Percentiles rank a stretch among this genome's conserved stretches.
Conservation (phyloP, 352 stramenopile species). For the Phytophthora ohioensis region DNA sequence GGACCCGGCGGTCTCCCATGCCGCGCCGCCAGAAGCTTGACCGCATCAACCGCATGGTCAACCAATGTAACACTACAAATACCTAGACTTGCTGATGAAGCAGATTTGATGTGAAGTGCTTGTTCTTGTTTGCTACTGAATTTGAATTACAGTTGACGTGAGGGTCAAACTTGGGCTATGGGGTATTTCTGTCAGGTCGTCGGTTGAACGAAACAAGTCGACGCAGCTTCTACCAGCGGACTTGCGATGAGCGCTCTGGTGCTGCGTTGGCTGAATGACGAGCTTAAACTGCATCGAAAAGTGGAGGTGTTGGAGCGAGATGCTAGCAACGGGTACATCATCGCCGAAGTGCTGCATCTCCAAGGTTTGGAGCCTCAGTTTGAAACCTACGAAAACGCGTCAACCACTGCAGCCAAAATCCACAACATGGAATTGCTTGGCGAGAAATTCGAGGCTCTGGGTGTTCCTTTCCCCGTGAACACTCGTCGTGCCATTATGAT, state of each 20-base stretch:
- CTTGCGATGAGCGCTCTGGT: slow-evolving; percentile 63
- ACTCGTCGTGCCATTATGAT: slow-evolving; percentile 69
- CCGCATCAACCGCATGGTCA: slow-evolving; percentile 76
- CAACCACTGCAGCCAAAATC: slow-evolving; percentile 49
- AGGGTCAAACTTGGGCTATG: background rate
- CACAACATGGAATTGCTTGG: slow-evolving; percentile 71
- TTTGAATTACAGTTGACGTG: background rate
- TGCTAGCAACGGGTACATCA: slow-evolving; percentile 73
- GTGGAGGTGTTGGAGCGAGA: slow-evolving; percentile 68
- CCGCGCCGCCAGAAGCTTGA: slow-evolving; percentile 69
- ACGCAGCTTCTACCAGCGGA: background rate
- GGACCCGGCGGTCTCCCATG: slow-evolving; percentile 62
- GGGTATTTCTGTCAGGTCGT: slow-evolving; percentile 41
- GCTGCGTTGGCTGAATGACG: slow-evolving; percentile 74
- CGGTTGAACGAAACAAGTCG: slow-evolving; percentile 21
- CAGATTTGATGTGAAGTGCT: slow-evolving; percentile 13
- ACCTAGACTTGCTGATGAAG: slow-evolving; percentile 36
- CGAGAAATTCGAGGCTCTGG: slow-evolving; percentile 44
- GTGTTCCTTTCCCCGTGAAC: slow-evolving; percentile 52
- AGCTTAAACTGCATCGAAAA: slow-evolving; percentile 56
- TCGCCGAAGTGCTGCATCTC: slow-evolving; percentile 66
- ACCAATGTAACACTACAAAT: slow-evolving; percentile 58
- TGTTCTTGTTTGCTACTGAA: slow-evolving; percentile 4
- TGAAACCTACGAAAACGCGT: slow-evolving; percentile 53
- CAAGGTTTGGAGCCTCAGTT: slow-evolving; percentile 59